Conservation (phyloP, 306 rosid genomes). For the Dicorynia guianensis region DNA sequence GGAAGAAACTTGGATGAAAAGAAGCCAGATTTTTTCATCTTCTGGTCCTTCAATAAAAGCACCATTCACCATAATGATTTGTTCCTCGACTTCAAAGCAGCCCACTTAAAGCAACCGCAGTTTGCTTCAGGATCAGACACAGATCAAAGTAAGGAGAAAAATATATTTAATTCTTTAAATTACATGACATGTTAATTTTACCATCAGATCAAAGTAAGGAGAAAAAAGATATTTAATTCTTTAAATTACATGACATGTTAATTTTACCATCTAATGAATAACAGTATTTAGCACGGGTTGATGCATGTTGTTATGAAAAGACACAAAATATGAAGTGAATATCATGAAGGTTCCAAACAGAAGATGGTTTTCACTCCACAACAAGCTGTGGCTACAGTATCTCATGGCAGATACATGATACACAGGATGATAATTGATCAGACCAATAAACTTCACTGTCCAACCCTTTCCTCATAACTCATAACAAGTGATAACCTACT, state of each 20-base stretch:
- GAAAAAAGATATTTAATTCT: slow-evolving; percentile 26
- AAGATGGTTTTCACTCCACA: background rate
- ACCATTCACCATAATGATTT: slow-evolving; percentile 38
- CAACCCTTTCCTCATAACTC: background rate
- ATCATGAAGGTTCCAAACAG: background rate
- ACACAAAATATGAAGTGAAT: background rate
- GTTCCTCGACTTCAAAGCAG: slow-evolving; percentile 76
- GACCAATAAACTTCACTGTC: background rate
- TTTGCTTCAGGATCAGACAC: slow-evolving; percentile 91
- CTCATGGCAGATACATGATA: background rate
- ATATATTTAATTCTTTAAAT: background rate
- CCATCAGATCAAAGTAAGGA: slow-evolving; percentile 70
- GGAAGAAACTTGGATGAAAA: slow-evolving; percentile 3
- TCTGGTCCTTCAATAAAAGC: slow-evolving; percentile 23
- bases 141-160: slow-evolving; percentile 72
- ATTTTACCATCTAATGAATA: slow-evolving; percentile 9
- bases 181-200: slow-evolving; percentile 23
- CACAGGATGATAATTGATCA: slow-evolving; percentile 5
- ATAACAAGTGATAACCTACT: slow-evolving; percentile 1
- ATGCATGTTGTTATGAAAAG: slow-evolving; percentile 10
- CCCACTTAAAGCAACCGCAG: slow-evolving; percentile 91
- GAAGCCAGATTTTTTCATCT: background rate
- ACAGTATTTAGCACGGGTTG: background rate
- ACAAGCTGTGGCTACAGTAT: background rate
- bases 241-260: background rate